Evolutionary conservation across 2,329 filamentous ascomycete genomes (phyloP).

Genomic region (Curvularia sp.): DNA sequence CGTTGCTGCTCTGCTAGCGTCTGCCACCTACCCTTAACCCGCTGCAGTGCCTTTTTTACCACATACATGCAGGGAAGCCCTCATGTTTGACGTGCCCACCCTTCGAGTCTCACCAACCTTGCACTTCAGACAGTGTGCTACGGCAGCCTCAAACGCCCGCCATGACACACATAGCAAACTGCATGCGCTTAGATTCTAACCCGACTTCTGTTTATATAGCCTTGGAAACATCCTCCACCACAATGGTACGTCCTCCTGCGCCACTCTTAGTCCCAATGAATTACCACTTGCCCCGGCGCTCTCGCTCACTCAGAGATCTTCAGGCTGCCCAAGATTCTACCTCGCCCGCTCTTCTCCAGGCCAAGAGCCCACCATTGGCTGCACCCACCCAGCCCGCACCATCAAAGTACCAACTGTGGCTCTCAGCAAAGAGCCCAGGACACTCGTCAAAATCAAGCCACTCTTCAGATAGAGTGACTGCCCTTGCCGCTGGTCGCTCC

Average conservation of each 20-base stretch:
- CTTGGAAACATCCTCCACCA: constrained; percentile 45
- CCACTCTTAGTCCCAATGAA: constrained; percentile 39
- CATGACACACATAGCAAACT: constrained; percentile 56
- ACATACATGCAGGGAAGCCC: constrained; percentile 50
- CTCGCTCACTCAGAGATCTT: constrained; percentile 46
- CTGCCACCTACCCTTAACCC: constrained; percentile 49
- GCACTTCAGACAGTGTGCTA: constrained; percentile 47
- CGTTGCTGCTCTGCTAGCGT: constrained; percentile 46
- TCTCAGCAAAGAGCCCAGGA: constrained; percentile 41
- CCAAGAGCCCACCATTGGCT: constrained; percentile 41
- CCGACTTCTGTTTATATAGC: constrained; percentile 50
- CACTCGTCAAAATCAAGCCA: constrained; percentile 27
- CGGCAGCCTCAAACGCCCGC: constrained; percentile 46
- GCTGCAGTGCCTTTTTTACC: constrained; percentile 39
- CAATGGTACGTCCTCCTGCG: constrained; percentile 38
- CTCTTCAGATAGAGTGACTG: constrained; percentile 45
- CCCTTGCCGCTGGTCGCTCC: constrained; percentile 50
- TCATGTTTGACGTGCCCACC: constrained; percentile 52
- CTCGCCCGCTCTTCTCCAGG: constrained; percentile 25
- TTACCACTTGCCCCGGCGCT: constrained; percentile 43
- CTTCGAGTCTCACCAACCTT: constrained; percentile 52
- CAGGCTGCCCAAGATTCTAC: constrained; percentile 39
- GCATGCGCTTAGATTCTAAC: constrained; percentile 48
- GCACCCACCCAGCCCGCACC: constrained; percentile 32
- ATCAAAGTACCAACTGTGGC: constrained; percentile 50